These are phyloP conservation scores for Sclerotinia subarctica DNA, from an alignment of 2,329 filamentous ascomycete genomes.

Conservation along the genomic window DNA sequence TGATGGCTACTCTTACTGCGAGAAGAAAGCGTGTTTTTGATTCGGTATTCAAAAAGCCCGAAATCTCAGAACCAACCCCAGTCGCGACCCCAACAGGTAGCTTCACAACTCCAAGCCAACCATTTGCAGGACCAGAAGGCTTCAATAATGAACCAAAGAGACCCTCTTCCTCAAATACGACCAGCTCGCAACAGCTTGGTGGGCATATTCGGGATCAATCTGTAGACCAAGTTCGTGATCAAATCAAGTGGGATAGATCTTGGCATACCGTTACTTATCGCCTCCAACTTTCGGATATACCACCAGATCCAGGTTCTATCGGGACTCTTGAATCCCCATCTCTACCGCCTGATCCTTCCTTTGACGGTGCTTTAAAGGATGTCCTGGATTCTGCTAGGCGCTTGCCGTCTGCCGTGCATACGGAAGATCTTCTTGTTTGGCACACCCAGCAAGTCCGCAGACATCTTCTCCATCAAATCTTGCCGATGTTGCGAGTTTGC, in stretches of 20 bases:
- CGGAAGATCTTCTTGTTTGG: slow-evolving; percentile 58
- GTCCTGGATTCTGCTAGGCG: slow-evolving; percentile 48
- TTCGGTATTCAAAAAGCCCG: slow-evolving; percentile 34
- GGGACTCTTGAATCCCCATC: slow-evolving; percentile 29
- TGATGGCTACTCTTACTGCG: slow-evolving; percentile 20
- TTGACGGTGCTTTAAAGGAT: slow-evolving; percentile 52
- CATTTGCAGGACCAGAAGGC: slow-evolving; percentile 28
- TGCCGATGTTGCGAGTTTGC: slow-evolving; percentile 52
- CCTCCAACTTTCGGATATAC: slow-evolving; percentile 53
- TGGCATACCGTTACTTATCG: slow-evolving; percentile 60
- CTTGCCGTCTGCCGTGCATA: slow-evolving; percentile 50
- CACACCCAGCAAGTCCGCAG: slow-evolving; percentile 58
- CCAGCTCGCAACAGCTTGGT: slow-evolving; percentile 5
- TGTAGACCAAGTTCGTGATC: slow-evolving; percentile 37
- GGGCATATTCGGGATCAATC: background rate
- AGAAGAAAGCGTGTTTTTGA: slow-evolving; percentile 36
- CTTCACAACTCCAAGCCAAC: slow-evolving; percentile 32
- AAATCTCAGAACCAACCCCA: slow-evolving; percentile 36
- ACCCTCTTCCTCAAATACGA: slow-evolving; percentile 8
- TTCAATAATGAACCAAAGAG: slow-evolving; percentile 7
- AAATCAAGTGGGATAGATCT: slow-evolving; percentile 57
- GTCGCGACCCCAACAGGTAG: slow-evolving; percentile 30
- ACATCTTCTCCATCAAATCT: slow-evolving; percentile 58
- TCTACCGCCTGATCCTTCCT: slow-evolving; percentile 39
- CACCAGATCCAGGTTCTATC: slow-evolving; percentile 44